Evolutionary conservation across 164 flowering plant genomes (phyloP), one percentile per base, ranked within the genome.

Genomic region (Aristolochia contorta): DNA sequence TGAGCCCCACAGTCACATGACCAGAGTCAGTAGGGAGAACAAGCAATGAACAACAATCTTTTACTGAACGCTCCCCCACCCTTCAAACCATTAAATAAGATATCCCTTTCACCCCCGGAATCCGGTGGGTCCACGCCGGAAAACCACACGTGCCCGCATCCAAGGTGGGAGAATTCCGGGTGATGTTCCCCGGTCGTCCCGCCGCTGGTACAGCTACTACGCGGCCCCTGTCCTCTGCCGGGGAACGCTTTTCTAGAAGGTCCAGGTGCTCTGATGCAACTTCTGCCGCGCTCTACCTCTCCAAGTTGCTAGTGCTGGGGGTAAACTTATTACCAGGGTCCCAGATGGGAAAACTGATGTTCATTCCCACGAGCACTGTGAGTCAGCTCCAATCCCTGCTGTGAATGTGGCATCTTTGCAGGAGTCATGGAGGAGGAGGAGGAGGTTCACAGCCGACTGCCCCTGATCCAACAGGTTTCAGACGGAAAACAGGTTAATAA

Each of bases 211-310:
- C 54, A 33, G 46, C 61, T 54, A 56, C 61, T 54, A 56, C 52
- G 23, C 52, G 22, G 64, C 51, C 19, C 33, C 60, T 57, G 19
- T 59, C 62, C 65, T 27, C 48, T 59, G 53, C 47, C 49, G 22
- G 59, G 71, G 77, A 66, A 74, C 84, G 75, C 82, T 23, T 74
- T 27, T 69, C 82, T 77, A 78, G 80, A 65, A 16, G 78, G 82
- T 14, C 78, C 70, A 80, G 79, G 75, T 63, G 68, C 57, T n/a
- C n/a, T 72, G 66, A 64, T 58, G 55, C 64, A 30, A 65, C 77
- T 68, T 72, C 65, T 69, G 65, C 55, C 10, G 10, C 24, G 3
- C 12, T 12, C 19, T 25, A 22, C 56, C 20, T 22, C 30, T 53
- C 27, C 56, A 15, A 53, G 23, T 27, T 6, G 4, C 7, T 5